These are phyloP conservation scores for Glycine latifolia DNA, from an alignment of 306 rosid genomes.

Conservation along the genomic window DNA sequence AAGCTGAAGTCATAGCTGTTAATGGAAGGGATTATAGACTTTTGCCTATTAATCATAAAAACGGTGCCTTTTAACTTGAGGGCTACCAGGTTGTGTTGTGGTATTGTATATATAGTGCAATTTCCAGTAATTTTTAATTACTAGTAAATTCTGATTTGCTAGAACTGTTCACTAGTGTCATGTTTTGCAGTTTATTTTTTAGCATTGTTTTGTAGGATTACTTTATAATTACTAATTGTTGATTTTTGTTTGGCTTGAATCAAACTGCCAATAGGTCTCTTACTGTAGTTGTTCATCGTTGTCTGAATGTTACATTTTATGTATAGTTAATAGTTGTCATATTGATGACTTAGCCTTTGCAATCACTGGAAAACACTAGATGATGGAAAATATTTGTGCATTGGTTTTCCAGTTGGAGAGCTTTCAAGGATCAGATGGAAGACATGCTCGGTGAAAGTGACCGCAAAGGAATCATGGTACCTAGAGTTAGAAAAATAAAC, in stretches of 20 bases:
- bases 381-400: constrained; percentile 36
- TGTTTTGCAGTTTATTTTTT: not conserved
- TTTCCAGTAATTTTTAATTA: constrained; percentile 16
- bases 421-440: constrained; percentile 86
- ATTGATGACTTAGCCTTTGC: constrained; percentile 8
- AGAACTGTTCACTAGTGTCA: not conserved
- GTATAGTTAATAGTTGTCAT: not conserved
- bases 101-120: not conserved
- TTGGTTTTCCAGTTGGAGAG: constrained; percentile 78
- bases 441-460: constrained; percentile 87
- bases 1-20: not conserved
- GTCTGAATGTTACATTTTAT: constrained; percentile 30
- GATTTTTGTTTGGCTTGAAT: constrained; percentile 35
- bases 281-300: not conserved
- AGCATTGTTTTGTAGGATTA: not conserved
- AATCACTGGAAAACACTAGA: constrained; percentile 31
- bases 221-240: not conserved
- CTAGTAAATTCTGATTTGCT: not conserved
- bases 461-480: constrained; percentile 89
- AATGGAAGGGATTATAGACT: not conserved
- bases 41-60: constrained; percentile 7
- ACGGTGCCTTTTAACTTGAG: not conserved
- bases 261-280: constrained; percentile 8
- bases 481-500: constrained; percentile 84
- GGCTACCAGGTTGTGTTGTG: not conserved